These are phyloP conservation scores for Ascocoryne sarcoides DNA, from an alignment of 2,329 filamentous ascomycete species.

Conservation along the genomic window DNA sequence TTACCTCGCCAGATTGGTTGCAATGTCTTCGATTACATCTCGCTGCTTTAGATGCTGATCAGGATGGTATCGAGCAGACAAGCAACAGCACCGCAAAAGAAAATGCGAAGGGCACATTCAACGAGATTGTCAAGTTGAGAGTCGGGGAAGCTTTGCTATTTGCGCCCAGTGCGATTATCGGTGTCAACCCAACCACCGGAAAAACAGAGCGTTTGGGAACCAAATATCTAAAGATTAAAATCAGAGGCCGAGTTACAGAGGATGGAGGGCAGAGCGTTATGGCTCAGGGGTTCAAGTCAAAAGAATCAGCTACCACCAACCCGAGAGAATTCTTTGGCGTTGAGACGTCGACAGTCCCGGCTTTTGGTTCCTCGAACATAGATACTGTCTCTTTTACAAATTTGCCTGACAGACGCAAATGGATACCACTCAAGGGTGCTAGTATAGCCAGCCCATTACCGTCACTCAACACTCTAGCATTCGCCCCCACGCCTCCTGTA, in stretches of 20 bases:
- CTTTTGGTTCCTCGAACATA: no score
- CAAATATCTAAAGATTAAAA: not conserved
- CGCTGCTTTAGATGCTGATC: slow-evolving; percentile 31
- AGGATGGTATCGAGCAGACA: no score
- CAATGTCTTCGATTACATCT: slow-evolving; percentile 34
- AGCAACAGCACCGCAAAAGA: slow-evolving; percentile 6
- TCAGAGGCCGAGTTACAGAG: not conserved
- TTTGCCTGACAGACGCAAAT: no score
- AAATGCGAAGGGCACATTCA: slow-evolving; percentile 29
- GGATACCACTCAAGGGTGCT: no score
- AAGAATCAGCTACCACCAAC: no score
- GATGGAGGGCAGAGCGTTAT: not conserved
- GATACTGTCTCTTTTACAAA: no score
- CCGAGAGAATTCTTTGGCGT: no score
- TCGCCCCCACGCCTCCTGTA: no score
- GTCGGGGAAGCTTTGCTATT: slow-evolving; percentile 43
- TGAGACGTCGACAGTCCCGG: no score
- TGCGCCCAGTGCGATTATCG: slow-evolving; percentile 36
- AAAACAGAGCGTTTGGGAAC: not conserved
- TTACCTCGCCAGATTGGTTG: slow-evolving; percentile 56
- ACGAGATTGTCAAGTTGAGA: slow-evolving; percentile 37
- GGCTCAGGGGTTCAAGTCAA: not conserved
- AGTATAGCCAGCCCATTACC: no score
- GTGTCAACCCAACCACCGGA: not conserved
- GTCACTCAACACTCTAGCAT: no score